Evolutionary conservation across 2,329 filamentous ascomycete species (phyloP), one percentile per base, ranked within the genome.

Genomic region (Helotiales sp.): DNA sequence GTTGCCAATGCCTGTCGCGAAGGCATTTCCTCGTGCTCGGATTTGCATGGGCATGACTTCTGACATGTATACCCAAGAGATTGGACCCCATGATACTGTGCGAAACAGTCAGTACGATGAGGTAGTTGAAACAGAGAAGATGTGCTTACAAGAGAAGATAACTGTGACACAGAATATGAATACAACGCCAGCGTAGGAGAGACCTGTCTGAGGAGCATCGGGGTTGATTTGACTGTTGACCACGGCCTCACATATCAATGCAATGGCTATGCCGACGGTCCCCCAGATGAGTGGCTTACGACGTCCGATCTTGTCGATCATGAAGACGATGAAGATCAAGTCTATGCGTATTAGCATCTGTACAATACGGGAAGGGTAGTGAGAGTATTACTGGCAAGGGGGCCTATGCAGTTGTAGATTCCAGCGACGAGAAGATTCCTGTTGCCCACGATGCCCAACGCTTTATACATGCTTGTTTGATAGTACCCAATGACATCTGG

Each of bases 41-140:
- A 87, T 88, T 61, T 84, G 83, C 72, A 88, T 81, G 9, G 86
- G 85, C 71, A 85, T 84, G 59, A 89, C 82, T 69, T 89, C 86
- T 15, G 81, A 80, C 69, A 85, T 84, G 69, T 88, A 88, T 1
- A 88, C 77, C 84, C 85, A 88, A 0, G 76, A 79, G 67, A 82
- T 79, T 3, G 82, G 81, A 1, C 83, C 80, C 72, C 83, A 86
- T 0, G 81, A 84, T 42, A 84, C 72, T 65, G n/a, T 40, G 36
- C 7, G 19, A 40, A 19, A 7, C 5, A 9, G 5, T 40, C 36
- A 34, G 3, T 5, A 15, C 6, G 3, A 7, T 10, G 19, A 3
- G 17, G 8, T 7, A 40, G 2, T 22, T 15, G 8, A 2, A 31
- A 38, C 3, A 19, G 10, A 22, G 27, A 12, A 27, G 33, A 13